Base-by-base conservation (phyloP, 257 asterid species). In the Striga asiatica region DNA sequence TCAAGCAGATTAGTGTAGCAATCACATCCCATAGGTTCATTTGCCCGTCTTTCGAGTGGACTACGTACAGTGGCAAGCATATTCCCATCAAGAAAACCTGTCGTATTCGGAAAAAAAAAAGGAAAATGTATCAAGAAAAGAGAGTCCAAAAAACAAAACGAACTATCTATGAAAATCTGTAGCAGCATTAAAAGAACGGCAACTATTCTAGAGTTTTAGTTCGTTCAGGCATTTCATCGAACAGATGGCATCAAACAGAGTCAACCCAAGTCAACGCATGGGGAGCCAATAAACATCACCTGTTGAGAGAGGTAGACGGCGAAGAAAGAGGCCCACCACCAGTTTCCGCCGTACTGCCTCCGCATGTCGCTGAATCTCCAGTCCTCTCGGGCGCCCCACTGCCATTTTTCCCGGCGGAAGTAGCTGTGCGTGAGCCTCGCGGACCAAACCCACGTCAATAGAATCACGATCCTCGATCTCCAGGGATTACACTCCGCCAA, bases 261-360 rank as follows among this genome's bases (percentile, higher is more conserved):
- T n/a, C n/a, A 28, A 11, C 0, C 17, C 53, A 8, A 9, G 8
- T n/a, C 7, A 19, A 2, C 6, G 4, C 22, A 5, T 4, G 13
- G 1, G 18, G 45, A 37, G 47, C 8, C 10, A 19, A 56, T 23
- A 19, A 4, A 46, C n/a, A 19, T 70, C 25, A 86, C 98, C 92
- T 87, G 98, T 70, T 91, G 96, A 46, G 94, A 65, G 20, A 74
- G 28, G 65, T 91, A 91, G 56, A 91, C 71, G 14, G 91, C 79
- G 54, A 91, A 91, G 74, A 91, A 78, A 16, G 98, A 91, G 51
- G 81, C 46, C 98, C 98, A 87, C 96, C 98, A 91, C 96, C 96
- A 91, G 53, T 68, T 61, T 13, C 69, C 53, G 14, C 94, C 89
- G 13, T 74, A 87, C 69, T 82, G 85, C 2, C 24, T 66, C 34